Base-by-base conservation (phyloP, 108 stramenopile genomes). In the Cyclotella atomus region DNA sequence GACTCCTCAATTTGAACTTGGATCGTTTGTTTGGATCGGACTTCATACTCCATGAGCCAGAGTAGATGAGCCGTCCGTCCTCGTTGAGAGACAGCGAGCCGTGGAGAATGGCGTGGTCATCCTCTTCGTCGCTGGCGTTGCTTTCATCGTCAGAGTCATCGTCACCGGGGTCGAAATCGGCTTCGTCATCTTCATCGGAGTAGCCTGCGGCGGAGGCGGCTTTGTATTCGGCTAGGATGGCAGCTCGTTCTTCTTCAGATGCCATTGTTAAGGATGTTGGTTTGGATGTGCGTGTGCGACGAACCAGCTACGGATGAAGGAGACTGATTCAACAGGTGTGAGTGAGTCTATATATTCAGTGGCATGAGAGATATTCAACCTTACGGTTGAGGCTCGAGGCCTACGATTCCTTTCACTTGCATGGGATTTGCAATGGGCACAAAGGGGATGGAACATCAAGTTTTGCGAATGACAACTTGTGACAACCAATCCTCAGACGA, bases 21-120 rank as follows among this genome's bases (percentile, higher is more conserved):
- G 53, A 35, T 45, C 54, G 19, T 25, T 69, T 46, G 30, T 61
- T 34, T 1, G 20, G 19, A 21, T 72, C 63, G 0, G 73, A 74
- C 15, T 71, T 65, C 64, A 76, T 72, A 43, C 64, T 46, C 83
- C 83, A 84, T 16, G 74, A 71, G n/a, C 83, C 83, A 0, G 60
- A 65, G 53, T 71, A 84, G 34, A 78, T 36, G 15, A 84, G 28
- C 5, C 75, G 68, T 50, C 79, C 79, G 23, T 80, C 78, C 1
- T 76, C 75, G 55, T 74, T 80, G 0, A 80, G 54, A 59, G 30
- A 38, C 25, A 80, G 33, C 28, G 43, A 41, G 15, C 83, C 82
- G 1, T 45, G 32, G 35, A 83, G 62, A 16, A 83, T 49, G 25
- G 44, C 65, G 33, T 38, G 59, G 35, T 71, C 45, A n/a, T 75